Conservation (phyloP, 371 early-diverging fungal species). For the Coemansia sp. region DNA sequence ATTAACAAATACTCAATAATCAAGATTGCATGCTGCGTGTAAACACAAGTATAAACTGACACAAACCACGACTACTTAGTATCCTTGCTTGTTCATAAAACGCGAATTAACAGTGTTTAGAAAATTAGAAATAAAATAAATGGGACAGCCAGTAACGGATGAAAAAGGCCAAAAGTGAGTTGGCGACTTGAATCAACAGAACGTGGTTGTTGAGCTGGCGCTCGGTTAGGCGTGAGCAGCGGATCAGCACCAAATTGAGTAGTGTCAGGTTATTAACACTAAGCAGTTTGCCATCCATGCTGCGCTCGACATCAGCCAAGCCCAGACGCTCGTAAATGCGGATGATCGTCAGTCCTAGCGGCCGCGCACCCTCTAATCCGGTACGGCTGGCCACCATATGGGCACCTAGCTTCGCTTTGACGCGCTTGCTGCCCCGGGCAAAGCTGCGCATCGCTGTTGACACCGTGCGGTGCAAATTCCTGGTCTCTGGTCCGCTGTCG, state of each 20-base stretch:
- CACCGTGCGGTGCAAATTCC: slow-evolving; percentile 23
- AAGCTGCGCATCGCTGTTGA: slow-evolving; percentile 42
- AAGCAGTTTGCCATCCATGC: slow-evolving; percentile 45
- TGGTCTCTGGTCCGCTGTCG: slow-evolving; percentile 4
- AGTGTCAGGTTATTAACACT: slow-evolving; percentile 88
- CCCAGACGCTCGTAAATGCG: slow-evolving; percentile 34
- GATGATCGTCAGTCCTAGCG: slow-evolving; percentile 42
- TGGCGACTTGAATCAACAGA: slow-evolving; percentile 62
- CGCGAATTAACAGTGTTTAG: no score
- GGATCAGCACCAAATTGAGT: slow-evolving; percentile 82
- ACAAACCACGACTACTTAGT: no score
- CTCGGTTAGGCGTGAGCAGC: slow-evolving; percentile 76
- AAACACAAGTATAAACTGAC: no score
- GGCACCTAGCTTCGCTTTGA: background rate
- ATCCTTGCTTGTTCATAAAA: no score
- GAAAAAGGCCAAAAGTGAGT: slow-evolving; percentile 70
- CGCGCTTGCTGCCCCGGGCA: slow-evolving; percentile 5
- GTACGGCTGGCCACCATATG: slow-evolving; percentile 50
- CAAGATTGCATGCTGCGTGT: no score
- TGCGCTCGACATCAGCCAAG: slow-evolving; percentile 50
- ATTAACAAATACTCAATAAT: no score
- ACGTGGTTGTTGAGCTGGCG: slow-evolving; percentile 60
- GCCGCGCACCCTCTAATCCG: slow-evolving; percentile 23
- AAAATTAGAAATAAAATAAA: slow-evolving; percentile 59
- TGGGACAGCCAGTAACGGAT: slow-evolving; percentile 76